phyloP scores from a whole-genome alignment of 805 yeast genomes.

The Tetrapisispora iriomotensis region DNA sequence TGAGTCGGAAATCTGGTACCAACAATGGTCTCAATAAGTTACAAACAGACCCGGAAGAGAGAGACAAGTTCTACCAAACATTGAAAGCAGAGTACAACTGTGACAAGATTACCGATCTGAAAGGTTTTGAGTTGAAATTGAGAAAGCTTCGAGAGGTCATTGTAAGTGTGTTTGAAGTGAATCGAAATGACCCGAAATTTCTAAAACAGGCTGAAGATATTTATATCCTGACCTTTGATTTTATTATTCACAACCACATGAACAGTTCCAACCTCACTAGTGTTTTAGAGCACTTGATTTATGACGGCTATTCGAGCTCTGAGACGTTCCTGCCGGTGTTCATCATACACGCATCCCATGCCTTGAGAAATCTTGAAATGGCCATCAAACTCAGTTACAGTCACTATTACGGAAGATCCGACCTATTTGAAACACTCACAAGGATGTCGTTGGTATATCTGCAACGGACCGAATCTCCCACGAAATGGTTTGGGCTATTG shows the following conservation, averaged over 20 bases:
- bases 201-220: slow-evolving; percentile 10
- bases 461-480: slow-evolving; percentile 1
- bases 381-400: not conserved
- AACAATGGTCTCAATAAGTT: slow-evolving; percentile 23
- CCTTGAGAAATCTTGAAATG: slow-evolving; percentile 11
- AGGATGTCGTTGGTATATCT: slow-evolving; percentile 4
- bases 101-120: slow-evolving; percentile 11
- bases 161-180: slow-evolving; percentile 11
- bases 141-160: slow-evolving; percentile 21
- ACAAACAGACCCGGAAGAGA: slow-evolving; percentile 34
- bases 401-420: not conserved
- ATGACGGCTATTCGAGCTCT: not conserved
- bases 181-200: slow-evolving; percentile 9
- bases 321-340: slow-evolving; percentile 1
- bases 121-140: slow-evolving; percentile 24
- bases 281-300: not conserved
- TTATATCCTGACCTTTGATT: slow-evolving; percentile 12
- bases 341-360: slow-evolving; percentile 14
- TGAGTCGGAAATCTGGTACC: slow-evolving; percentile 52
- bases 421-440: not conserved
- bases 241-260: not conserved
- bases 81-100: slow-evolving; percentile 24
- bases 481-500: slow-evolving; percentile 12
- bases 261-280: not conserved
- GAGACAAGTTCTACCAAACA: slow-evolving; percentile 33